Evolutionary conservation across 1,284 basidiomycete species (phyloP).

Genomic region (Boletus semigastroideus): DNA sequence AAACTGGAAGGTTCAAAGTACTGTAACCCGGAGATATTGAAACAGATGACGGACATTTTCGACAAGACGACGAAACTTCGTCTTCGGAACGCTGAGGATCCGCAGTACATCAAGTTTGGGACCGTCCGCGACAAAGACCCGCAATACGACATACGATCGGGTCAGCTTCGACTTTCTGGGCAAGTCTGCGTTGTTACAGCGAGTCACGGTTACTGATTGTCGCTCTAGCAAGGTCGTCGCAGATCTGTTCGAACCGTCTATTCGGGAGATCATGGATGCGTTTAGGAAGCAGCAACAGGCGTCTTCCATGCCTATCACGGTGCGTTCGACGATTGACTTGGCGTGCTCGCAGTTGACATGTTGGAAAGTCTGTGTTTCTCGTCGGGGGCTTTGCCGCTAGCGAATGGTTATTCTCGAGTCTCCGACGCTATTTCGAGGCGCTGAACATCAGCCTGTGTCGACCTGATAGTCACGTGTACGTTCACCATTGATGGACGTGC

Average conservation of each 20-base stretch:
- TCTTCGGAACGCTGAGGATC: conserved; percentile 42
- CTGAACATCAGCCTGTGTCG: conserved; percentile 34
- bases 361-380: conserved; percentile 35
- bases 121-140: conserved; percentile 45
- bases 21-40: conserved; percentile 36
- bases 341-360: not conserved
- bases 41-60: conserved; percentile 45
- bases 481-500: conserved; percentile 14
- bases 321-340: conserved; percentile 14
- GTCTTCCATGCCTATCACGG: conserved; percentile 36
- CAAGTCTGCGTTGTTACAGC: conserved; percentile 8
- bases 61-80: conserved; percentile 52
- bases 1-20: conserved; percentile 33
- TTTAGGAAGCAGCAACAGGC: conserved; percentile 36
- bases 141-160: conserved; percentile 43
- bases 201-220: not conserved
- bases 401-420: conserved; percentile 44
- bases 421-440: conserved; percentile 35
- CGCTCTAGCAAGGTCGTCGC: conserved; percentile 39
- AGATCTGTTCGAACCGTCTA: conserved; percentile 46
- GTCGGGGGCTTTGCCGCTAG: conserved; percentile 53
- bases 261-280: conserved; percentile 41
- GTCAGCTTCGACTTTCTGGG: conserved; percentile 48
- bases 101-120: conserved; percentile 53
- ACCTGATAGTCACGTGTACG: conserved; percentile 42